Base-by-base conservation (phyloP, 2,329 filamentous ascomycete species). In the Colletotrichum coccodes region DNA sequence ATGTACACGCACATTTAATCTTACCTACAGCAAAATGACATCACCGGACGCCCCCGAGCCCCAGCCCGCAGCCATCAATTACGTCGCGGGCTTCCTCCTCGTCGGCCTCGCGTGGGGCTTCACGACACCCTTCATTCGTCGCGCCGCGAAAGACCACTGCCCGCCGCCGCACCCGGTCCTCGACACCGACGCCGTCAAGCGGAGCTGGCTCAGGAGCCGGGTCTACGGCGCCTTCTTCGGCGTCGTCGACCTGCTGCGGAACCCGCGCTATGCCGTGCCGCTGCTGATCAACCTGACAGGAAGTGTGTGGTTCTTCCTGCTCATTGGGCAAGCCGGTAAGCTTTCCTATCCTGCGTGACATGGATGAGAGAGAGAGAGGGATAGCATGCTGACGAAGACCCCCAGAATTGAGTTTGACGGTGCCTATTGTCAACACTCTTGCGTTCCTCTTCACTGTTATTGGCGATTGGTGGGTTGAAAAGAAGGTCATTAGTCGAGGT, bases 371-470 rank as follows among this genome's bases (percentile, higher is more conserved):
- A 8, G 28, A 8, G 9, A 14, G 6, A 30, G 7, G 14, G 7
- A 46, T 16, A 12, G n/a, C 18, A 8, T 40, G 26, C 16, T 50
- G 59, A 50, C n/a, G 56, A 30, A 26, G 8, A 3, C 34, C 21
- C 23, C 32, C 9, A 96, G 95, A 98, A 80, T 78, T 98, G 73
- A 97, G 94, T 76, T 84, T 98, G 71, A 98, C 95, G 3, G 95
- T 98, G 1, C 95, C 95, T 2, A 96, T 98, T 71, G 95, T 95
- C 2, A 98, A 98, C 76, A 97, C 94, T 0, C 83, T 97, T 76
- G 95, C 95, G 0, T 98, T 98, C 74, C 81, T 98, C n/a, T 98
- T 98, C 76, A 98, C 95, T 0, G 95, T 98, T 2, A 76, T 98
- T 14, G 95, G 95, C 1, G 95, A 98, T 74, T 98, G 95, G 94